Evolutionary conservation across 1,139 yeast genomes (phyloP).

Genomic region (Lodderomyces metapsilosis): DNA sequence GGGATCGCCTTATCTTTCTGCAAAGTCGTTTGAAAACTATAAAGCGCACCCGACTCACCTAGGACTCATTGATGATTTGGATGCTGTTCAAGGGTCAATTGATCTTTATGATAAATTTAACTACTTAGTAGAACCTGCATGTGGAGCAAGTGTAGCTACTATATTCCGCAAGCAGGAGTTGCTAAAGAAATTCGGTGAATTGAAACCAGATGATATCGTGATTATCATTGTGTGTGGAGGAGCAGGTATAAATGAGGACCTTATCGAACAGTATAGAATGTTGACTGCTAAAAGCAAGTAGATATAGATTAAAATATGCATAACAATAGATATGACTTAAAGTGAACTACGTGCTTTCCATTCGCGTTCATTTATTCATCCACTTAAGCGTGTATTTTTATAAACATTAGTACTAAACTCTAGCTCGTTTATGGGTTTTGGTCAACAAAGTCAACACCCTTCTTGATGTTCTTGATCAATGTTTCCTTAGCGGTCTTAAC

Average conservation of each 20-base stretch:
- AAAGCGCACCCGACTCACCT: slow-evolving; percentile 20
- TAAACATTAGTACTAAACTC: not conserved
- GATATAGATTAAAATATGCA: too few species aligned
- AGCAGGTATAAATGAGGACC: slow-evolving; percentile 24
- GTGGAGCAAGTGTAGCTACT: slow-evolving; percentile 38
- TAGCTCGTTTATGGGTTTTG: slow-evolving; percentile 42
- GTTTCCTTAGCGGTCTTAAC: slow-evolving; percentile 56
- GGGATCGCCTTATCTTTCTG: slow-evolving; percentile 39
- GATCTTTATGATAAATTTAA: slow-evolving; percentile 26
- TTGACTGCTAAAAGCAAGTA: too few species aligned
- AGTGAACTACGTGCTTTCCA: too few species aligned
- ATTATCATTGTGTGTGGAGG: slow-evolving; percentile 45
- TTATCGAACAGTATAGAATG: slow-evolving; percentile 20
- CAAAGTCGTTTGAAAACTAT: slow-evolving; percentile 27
- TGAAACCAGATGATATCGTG: slow-evolving; percentile 30
- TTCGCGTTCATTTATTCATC: too few species aligned
- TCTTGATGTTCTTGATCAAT: slow-evolving; percentile 53
- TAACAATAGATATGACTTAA: not conserved
- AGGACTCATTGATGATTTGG: slow-evolving; percentile 34
- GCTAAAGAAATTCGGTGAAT: slow-evolving; percentile 22
- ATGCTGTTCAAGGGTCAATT: slow-evolving; percentile 32
- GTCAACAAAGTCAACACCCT: slow-evolving; percentile 57
- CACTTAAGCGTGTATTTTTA: not conserved
- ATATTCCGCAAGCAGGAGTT: slow-evolving; percentile 24
- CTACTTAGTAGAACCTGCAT: slow-evolving; percentile 38